A percentile compares a stretch with the other conserved stretches of the same genome.
phyloP scores from a whole-genome alignment of 108 stramenopile species.

The Licmophora abbreviata region DNA sequence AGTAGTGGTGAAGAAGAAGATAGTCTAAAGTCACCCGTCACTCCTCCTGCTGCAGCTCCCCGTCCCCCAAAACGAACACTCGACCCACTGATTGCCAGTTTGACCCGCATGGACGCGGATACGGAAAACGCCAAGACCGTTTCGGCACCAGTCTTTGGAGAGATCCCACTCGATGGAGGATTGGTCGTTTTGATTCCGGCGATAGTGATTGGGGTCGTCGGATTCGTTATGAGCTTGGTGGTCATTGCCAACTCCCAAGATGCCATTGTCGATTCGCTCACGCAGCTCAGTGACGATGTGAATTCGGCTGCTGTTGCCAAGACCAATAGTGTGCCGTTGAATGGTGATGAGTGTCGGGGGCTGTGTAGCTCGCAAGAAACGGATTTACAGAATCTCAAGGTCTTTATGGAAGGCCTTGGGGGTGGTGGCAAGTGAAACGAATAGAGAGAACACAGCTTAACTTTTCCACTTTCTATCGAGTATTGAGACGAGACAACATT shows the following conservation, averaged over 20 bases:
- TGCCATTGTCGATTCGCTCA: conserved; percentile 22
- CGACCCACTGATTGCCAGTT: conserved; percentile 59
- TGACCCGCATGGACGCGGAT: conserved; percentile 49
- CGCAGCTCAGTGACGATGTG: conserved; percentile 15
- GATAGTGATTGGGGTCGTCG: conserved; percentile 51
- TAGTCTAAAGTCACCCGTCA: too few species aligned
- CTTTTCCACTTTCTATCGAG: too few species aligned
- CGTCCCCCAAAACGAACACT: too few species aligned
- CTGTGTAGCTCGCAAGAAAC: conserved; percentile 50
- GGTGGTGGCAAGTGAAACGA: too few species aligned
- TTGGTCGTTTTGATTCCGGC: conserved; percentile 54
- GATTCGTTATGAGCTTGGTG: conserved; percentile 50
- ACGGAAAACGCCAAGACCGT: conserved; percentile 18
- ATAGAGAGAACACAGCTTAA: too few species aligned
- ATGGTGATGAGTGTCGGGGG: conserved; percentile 45
- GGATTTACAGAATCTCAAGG: conserved; percentile 38
- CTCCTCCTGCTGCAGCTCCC: too few species aligned
- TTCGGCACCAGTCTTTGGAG: conserved; percentile 59
- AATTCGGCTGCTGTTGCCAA: conserved; percentile 22
- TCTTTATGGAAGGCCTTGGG: conserved; percentile 64
- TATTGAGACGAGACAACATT: too few species aligned
- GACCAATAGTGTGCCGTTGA: conserved; percentile 30
- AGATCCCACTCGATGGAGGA: conserved; percentile 59
- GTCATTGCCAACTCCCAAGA: conserved; percentile 44
- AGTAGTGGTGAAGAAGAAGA: too few species aligned